phyloP scores from a whole-genome alignment of 2,329 filamentous ascomycete genomes.

The Penicillium decumbens region DNA sequence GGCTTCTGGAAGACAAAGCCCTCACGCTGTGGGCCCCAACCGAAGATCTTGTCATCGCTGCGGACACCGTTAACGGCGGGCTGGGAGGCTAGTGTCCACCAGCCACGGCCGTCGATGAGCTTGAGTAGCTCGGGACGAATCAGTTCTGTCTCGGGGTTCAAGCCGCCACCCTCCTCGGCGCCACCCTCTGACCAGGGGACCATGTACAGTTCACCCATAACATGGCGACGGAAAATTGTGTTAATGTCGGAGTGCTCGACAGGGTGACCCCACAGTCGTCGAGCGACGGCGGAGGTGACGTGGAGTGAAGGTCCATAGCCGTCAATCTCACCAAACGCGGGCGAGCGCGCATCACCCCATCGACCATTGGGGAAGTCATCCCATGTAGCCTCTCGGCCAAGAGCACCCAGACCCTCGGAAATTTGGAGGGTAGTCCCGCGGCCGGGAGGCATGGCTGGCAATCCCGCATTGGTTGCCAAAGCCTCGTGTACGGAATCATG shows the following conservation, averaged over 20 bases:
- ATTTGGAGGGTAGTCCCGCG: slow-evolving; percentile 85
- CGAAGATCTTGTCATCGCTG: slow-evolving; percentile 73
- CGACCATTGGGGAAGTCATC: slow-evolving; percentile 96
- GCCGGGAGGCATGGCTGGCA: slow-evolving; percentile 66
- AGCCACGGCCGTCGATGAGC: slow-evolving; percentile 72
- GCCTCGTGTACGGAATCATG: slow-evolving; percentile 55
- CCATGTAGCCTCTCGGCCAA: slow-evolving; percentile 95
- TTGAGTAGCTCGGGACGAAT: slow-evolving; percentile 71
- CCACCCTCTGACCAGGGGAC: slow-evolving; percentile 83
- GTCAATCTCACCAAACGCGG: slow-evolving; percentile 93
- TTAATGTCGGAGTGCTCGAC: slow-evolving; percentile 67
- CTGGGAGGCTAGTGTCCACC: slow-evolving; percentile 96
- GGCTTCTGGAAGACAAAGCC: slow-evolving; percentile 98
- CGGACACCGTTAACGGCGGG: slow-evolving; percentile 83
- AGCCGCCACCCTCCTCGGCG: slow-evolving; percentile 56
- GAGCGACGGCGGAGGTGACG: slow-evolving; percentile 77
- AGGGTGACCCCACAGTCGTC: slow-evolving; percentile 80
- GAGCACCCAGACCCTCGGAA: slow-evolving; percentile 82
- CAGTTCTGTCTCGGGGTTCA: slow-evolving; percentile 68
- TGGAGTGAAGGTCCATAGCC: slow-evolving; percentile 97
- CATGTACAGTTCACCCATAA: slow-evolving; percentile 71
- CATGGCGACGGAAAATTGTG: slow-evolving; percentile 71
- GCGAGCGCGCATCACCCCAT: slow-evolving; percentile 88
- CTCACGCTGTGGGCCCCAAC: slow-evolving; percentile 80
- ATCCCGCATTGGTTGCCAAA: slow-evolving; percentile 68